Conservation (phyloP, 2,329 filamentous ascomycete species). For the Ophiosphaerella korrae region DNA sequence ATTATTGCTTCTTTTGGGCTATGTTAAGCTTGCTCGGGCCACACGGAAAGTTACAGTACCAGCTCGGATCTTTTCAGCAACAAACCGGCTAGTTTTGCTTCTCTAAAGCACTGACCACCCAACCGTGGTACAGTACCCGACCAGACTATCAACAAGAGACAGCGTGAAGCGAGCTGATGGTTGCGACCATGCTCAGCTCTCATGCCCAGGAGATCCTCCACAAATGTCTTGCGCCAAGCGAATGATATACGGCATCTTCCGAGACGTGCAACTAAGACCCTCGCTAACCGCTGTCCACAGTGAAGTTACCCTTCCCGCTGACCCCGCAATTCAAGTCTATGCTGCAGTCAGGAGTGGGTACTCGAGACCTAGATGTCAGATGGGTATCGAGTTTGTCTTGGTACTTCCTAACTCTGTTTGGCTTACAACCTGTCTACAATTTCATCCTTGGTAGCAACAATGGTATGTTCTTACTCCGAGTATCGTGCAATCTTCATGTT, state of each 20-base stretch:
- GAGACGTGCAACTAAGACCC: slow-evolving; percentile 1
- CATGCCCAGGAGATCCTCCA: too few species aligned
- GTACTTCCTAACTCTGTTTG: slow-evolving; percentile 98
- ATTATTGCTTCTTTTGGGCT: too few species aligned
- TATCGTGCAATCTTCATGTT: not conserved
- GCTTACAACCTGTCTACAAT: slow-evolving; percentile 94
- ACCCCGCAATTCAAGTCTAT: slow-evolving; percentile 99
- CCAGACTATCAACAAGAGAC: not conserved
- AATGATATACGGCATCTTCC: slow-evolving; percentile 3
- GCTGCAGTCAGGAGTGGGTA: slow-evolving; percentile 96
- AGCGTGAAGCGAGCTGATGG: slow-evolving; percentile 6
- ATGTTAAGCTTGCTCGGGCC: too few species aligned
- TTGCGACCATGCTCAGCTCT: not conserved
- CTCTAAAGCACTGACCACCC: too few species aligned
- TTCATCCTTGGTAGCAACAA: slow-evolving; percentile 97
- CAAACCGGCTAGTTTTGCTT: too few species aligned
- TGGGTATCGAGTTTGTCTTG: slow-evolving; percentile 99
- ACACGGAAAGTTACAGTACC: too few species aligned
- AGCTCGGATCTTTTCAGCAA: too few species aligned
- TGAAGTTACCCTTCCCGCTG: slow-evolving; percentile 96
- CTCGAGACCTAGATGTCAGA: slow-evolving; percentile 91
- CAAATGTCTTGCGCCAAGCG: too few species aligned
- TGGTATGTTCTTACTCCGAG: slow-evolving; percentile 61
- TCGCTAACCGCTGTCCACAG: slow-evolving; percentile 50
- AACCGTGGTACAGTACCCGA: not conserved